These are phyloP conservation scores for Amoebophrya sp. DNA, from an alignment of 169 alveolate genomes.

Conservation along the genomic window DNA sequence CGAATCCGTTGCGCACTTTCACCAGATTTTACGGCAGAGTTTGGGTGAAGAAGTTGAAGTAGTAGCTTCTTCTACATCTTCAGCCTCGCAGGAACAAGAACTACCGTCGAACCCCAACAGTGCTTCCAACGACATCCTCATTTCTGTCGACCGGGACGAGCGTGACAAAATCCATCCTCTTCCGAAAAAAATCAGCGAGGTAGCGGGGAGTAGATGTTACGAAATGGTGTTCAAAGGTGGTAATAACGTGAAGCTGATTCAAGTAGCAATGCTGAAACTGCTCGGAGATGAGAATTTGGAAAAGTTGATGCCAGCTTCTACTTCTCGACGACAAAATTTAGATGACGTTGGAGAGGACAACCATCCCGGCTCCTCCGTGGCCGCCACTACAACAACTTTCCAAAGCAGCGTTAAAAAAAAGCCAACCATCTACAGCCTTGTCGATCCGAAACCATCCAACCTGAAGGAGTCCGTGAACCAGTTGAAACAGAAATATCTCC, in stretches of 20 bases:
- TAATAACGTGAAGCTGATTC: background rate
- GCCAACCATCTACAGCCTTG: too few relatives aligned
- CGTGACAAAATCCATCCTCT: background rate
- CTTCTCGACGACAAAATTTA: too few relatives aligned
- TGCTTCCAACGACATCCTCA: background rate
- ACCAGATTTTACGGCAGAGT: too few relatives aligned
- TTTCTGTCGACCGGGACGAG: background rate
- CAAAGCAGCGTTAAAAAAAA: too few relatives aligned
- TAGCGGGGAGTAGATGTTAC: background rate
- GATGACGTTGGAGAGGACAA: too few relatives aligned
- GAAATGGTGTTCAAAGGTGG: constrained; percentile 1
- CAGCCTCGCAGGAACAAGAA: too few relatives aligned
- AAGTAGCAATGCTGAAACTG: background rate
- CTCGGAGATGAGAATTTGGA: background rate
- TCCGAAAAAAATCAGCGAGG: background rate
- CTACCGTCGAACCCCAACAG: too few relatives aligned
- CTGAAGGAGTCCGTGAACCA: background rate
- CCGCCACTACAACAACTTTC: too few relatives aligned
- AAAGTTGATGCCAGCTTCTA: background rate
- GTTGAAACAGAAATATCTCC: background rate
- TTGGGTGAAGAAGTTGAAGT: too few relatives aligned
- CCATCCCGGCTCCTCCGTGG: too few relatives aligned
- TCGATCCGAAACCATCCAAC: background rate
- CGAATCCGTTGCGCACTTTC: background rate
- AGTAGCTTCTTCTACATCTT: too few relatives aligned